These are phyloP conservation scores for Pseudogymnoascus sp. DNA, from an alignment of 2,329 filamentous ascomycete species.

Conservation along the genomic window DNA sequence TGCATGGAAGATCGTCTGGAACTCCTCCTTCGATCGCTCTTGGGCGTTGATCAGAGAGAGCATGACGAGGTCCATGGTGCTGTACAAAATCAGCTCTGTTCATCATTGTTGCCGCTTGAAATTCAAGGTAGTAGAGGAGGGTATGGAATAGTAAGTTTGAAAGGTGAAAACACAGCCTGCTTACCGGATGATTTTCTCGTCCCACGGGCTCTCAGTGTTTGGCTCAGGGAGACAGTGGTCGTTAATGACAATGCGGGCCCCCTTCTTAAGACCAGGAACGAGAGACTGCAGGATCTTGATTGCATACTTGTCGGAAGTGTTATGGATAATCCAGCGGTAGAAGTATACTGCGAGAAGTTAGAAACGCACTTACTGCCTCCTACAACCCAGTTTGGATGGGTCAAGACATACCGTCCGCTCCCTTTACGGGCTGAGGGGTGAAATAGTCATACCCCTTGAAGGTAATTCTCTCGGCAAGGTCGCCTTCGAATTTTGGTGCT, in stretches of 20 bases:
- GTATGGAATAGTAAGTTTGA: not conserved
- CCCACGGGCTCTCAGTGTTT: constrained; percentile 34
- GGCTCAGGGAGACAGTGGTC: constrained; percentile 37
- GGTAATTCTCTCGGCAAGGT: constrained; percentile 20
- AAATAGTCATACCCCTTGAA: constrained; percentile 38
- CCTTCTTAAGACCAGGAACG: constrained; percentile 46
- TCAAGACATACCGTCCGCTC: constrained; percentile 36
- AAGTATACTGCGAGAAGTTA: constrained; percentile 29
- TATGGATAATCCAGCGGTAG: constrained; percentile 40
- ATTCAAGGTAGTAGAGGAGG: not conserved
- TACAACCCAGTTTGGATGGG: not conserved
- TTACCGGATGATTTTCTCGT: constrained; percentile 36
- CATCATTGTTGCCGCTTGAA: not conserved
- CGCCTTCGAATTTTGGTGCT: constrained; percentile 36
- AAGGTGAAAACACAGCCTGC: not conserved
- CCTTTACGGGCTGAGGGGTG: constrained; percentile 33
- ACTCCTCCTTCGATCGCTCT: constrained; percentile 41
- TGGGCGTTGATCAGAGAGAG: constrained; percentile 43
- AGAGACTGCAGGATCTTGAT: constrained; percentile 39
- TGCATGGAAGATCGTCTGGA: constrained; percentile 35
- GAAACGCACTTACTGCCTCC: not conserved
- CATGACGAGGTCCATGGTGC: constrained; percentile 46
- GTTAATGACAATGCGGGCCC: constrained; percentile 37
- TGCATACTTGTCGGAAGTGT: constrained; percentile 36
- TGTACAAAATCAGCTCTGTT: constrained; percentile 3